These are phyloP conservation scores for Gracilaria gracilis DNA, from an alignment of 23 red algal genomes.

Conservation along the genomic window DNA sequence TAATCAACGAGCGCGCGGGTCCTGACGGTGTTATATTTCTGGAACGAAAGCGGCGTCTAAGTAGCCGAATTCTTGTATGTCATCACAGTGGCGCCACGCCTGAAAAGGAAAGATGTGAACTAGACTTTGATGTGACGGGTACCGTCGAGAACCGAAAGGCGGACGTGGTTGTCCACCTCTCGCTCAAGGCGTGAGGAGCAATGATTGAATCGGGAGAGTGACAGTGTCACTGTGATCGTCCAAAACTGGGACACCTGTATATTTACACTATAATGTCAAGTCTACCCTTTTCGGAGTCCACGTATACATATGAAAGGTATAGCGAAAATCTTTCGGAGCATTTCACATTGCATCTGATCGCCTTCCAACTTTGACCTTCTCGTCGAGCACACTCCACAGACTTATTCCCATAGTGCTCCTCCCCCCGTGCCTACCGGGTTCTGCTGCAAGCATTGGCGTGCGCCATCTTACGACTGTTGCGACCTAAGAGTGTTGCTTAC, in stretches of 20 bases:
- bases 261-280: too few species aligned
- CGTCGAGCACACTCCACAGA: too few species aligned
- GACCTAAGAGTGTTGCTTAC: not conserved
- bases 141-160: too few species aligned
- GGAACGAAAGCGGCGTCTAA: not conserved
- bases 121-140: not conserved
- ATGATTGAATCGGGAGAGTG: not conserved
- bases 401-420: not conserved
- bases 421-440: not conserved
- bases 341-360: too few species aligned
- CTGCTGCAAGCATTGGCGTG: not conserved
- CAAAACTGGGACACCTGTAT: too few species aligned
- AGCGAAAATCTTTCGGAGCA: too few species aligned
- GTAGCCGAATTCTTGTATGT: not conserved
- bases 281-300: too few species aligned
- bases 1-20: not conserved
- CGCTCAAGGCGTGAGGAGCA: too few species aligned
- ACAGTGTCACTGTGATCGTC: too few species aligned
- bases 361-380: conserved; percentile 10
- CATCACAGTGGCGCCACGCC: not conserved
- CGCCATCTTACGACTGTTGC: not conserved
- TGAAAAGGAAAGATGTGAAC: not conserved
- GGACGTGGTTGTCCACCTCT: too few species aligned
- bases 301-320: too few species aligned
- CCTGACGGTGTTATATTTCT: not conserved